A percentile compares a stretch with the other conserved stretches of the same genome.
Evolutionary conservation across 2,329 filamentous ascomycete genomes (phyloP).

Genomic region (Beauveria scarabaeidicola): DNA sequence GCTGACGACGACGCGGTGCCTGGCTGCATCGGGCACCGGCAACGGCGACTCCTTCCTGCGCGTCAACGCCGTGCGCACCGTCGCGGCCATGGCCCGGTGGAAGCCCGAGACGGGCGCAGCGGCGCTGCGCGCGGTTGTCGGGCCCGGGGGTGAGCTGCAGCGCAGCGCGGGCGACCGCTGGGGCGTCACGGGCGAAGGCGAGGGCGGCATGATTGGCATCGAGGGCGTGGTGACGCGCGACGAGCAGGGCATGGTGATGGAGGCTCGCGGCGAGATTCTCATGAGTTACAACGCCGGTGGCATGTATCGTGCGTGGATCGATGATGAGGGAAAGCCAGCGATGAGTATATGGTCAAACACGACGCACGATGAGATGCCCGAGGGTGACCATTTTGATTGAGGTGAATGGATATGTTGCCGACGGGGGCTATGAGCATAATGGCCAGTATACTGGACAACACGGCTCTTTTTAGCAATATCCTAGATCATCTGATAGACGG

Average conservation of each 20-base stretch:
- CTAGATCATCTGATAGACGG: too few relatives aligned
- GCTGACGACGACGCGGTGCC: conserved; percentile 33
- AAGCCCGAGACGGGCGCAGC: conserved; percentile 38
- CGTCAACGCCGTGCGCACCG: conserved; percentile 60
- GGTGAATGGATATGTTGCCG: too few relatives aligned
- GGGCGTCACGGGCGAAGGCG: conserved; percentile 66
- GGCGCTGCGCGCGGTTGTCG: conserved; percentile 58
- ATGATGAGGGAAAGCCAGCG: conserved; percentile 48
- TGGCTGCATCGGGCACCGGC: conserved; percentile 68
- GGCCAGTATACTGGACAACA: background rate
- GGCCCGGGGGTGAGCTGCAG: conserved; percentile 64
- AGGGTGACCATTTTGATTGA: conserved; percentile 5
- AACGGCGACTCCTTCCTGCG: conserved; percentile 86
- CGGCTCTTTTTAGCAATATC: too few relatives aligned
- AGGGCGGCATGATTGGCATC: conserved; percentile 80
- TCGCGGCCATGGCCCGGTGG: conserved; percentile 65
- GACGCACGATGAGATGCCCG: conserved; percentile 15
- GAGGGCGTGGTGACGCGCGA: conserved; percentile 46
- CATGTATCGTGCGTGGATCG: conserved; percentile 76
- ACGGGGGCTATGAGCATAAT: background rate
- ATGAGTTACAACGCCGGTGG: conserved; percentile 80
- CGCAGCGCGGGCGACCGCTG: conserved; percentile 66
- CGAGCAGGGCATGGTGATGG: conserved; percentile 32
- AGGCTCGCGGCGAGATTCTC: conserved; percentile 45
- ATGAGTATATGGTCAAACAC: conserved; percentile 37